These are phyloP conservation scores for Endocarpon pusillum DNA, from an alignment of 495 filamentous ascomycete genomes.

Conservation along the genomic window DNA sequence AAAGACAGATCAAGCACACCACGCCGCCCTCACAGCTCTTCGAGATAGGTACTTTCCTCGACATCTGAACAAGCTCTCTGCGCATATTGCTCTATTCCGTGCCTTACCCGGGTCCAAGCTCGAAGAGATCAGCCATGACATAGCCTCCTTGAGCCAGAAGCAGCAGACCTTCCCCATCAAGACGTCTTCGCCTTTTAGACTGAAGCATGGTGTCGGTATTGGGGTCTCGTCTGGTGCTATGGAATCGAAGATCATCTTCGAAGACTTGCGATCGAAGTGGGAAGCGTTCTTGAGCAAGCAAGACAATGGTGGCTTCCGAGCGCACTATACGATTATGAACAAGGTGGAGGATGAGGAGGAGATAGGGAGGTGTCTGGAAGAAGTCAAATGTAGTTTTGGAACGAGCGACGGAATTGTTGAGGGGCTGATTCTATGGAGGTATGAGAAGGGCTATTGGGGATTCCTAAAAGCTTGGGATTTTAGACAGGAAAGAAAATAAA, in stretches of 20 bases:
- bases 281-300: slow-evolving; percentile 14
- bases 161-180: slow-evolving; percentile 7
- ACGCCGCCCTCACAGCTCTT: slow-evolving; percentile 11
- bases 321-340: slow-evolving; percentile 18
- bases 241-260: slow-evolving; percentile 4
- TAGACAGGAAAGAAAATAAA: too few relatives aligned
- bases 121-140: slow-evolving; percentile 5
- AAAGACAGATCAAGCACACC: slow-evolving; percentile 10
- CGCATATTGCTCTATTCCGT: slow-evolving; percentile 18
- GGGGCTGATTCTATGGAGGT: slow-evolving; percentile 13
- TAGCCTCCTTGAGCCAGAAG: slow-evolving; percentile 3
- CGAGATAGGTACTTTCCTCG: slow-evolving; percentile 13
- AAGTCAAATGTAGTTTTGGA: slow-evolving; percentile 7
- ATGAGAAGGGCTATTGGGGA: slow-evolving; percentile 13
- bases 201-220: slow-evolving; percentile 12
- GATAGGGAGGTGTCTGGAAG: slow-evolving; percentile 4
- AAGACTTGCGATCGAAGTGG: slow-evolving; percentile 11
- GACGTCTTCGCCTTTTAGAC: slow-evolving; percentile 5
- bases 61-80: slow-evolving; percentile 14
- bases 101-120: slow-evolving; percentile 14
- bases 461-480: too few relatives aligned
- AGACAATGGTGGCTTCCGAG: slow-evolving; percentile 9
- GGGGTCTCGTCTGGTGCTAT: not conserved
- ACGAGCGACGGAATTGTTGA: slow-evolving; percentile 7
- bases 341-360: slow-evolving; percentile 13